Conservation (phyloP, 2,329 filamentous ascomycete genomes). For the Trichoderma simmonsii region DNA sequence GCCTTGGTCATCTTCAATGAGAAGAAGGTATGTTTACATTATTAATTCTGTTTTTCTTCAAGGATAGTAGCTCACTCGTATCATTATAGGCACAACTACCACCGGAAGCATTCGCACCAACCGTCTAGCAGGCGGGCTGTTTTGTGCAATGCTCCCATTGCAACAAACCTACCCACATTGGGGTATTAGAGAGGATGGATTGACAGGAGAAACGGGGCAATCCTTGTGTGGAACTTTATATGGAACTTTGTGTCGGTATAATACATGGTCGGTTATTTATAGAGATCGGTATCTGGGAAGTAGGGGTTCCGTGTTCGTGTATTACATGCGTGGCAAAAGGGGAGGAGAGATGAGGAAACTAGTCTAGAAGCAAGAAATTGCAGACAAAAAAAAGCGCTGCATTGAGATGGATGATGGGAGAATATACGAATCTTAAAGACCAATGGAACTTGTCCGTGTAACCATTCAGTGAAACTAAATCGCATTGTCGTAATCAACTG, state of each 20-base stretch:
- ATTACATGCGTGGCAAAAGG: constrained; percentile 1
- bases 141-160: neutral
- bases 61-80: neutral
- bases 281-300: neutral
- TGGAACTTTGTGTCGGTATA: constrained; percentile 1
- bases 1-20: constrained; percentile 73
- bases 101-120: constrained; percentile 27
- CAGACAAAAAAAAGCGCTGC: neutral
- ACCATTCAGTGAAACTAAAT: neutral
- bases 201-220: constrained; percentile 8
- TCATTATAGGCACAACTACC: constrained; percentile 26
- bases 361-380: neutral
- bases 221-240: constrained; percentile 1
- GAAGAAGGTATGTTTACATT: constrained; percentile 58
- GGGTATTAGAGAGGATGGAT: constrained; percentile 6
- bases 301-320: neutral
- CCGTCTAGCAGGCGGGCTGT: constrained; percentile 10
- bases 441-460: neutral
- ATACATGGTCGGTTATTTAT: constrained; percentile 8
- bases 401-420: neutral
- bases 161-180: neutral
- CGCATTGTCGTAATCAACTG: neutral
- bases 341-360: neutral
- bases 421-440: neutral
- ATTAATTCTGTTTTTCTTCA: neutral